These are phyloP conservation scores for Kwoniella sp. DNA, from an alignment of 768 basidiomycete species.

Conservation along the genomic window DNA sequence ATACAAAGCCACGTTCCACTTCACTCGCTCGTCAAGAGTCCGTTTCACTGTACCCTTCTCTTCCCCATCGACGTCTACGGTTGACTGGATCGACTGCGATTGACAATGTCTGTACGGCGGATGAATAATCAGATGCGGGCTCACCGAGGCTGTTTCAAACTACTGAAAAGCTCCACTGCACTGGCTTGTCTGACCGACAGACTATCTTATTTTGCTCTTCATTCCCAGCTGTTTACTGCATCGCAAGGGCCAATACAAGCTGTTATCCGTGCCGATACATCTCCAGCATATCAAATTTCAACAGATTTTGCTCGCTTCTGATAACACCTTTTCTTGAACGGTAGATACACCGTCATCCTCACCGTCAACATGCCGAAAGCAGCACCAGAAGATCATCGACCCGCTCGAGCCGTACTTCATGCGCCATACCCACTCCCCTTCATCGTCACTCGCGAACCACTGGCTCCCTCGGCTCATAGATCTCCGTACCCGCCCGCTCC, in stretches of 20 bases:
- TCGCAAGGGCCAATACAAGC: no score
- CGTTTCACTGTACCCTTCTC: not conserved
- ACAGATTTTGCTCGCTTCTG: no score
- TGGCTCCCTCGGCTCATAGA: not conserved
- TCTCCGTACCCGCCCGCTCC: not conserved
- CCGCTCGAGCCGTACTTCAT: slow-evolving; percentile 35
- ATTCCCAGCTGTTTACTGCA: no score
- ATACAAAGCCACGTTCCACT: not conserved
- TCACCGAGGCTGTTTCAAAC: no score
- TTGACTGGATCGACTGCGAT: not conserved
- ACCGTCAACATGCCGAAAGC: slow-evolving; percentile 27
- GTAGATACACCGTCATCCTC: not conserved
- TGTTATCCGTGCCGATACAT: no score
- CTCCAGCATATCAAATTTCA: no score
- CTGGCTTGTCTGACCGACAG: no score
- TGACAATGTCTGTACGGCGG: not conserved
- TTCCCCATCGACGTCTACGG: not conserved
- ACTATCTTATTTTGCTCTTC: no score
- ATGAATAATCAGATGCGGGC: no score
- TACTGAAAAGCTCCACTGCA: no score
- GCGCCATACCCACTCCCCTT: slow-evolving; percentile 43
- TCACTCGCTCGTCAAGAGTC: slow-evolving; percentile 1
- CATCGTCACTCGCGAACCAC: slow-evolving; percentile 23
- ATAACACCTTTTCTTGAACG: not conserved
- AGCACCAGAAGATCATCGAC: slow-evolving; percentile 17